Evolutionary conservation across 441 rosid genomes (phyloP).

Genomic region (Populus tomentosa): DNA sequence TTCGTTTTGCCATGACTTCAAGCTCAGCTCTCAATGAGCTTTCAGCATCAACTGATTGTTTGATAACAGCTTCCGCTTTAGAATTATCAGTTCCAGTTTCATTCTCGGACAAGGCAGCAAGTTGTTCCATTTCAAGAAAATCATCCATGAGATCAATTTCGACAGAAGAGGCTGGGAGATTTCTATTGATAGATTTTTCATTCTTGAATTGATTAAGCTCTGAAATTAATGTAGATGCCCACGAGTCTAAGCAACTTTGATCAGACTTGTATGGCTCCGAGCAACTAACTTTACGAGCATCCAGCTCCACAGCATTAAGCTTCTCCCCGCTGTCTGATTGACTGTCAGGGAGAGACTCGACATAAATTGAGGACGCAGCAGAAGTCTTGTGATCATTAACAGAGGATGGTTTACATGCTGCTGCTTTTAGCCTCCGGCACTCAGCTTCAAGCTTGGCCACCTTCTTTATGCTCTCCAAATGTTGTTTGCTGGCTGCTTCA

Average conservation of each 20-base stretch:
- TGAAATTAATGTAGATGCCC: constrained; percentile 48
- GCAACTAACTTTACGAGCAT: constrained; percentile 28
- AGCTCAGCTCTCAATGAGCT: constrained; percentile 47
- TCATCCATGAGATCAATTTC: constrained; percentile 87
- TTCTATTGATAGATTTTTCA: constrained; percentile 13
- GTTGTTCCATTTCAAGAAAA: constrained; percentile 95
- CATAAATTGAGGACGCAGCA: constrained; percentile 44
- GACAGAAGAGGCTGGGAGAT: constrained; percentile 33
- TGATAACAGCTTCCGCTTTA: constrained; percentile 29
- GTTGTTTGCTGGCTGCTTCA: constrained; percentile 89
- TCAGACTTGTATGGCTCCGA: constrained; percentile 31
- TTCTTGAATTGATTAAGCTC: constrained; percentile 45
- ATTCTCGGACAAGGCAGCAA: constrained; percentile 66
- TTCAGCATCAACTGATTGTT: constrained; percentile 30
- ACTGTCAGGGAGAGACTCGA: constrained; percentile 57
- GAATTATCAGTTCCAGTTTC: constrained; percentile 26
- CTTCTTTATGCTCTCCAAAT: constrained; percentile 81
- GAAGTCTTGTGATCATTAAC: constrained; percentile 37
- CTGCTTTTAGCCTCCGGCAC: constrained; percentile 63
- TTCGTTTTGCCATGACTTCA: constrained; percentile 36
- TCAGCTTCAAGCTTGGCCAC: constrained; percentile 85
- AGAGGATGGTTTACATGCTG: constrained; percentile 38
- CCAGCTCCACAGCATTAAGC: constrained; percentile 42
- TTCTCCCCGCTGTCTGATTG: constrained; percentile 68
- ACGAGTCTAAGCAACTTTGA: constrained; percentile 45